Percentiles rank a stretch among this genome's conserved stretches.
These are phyloP conservation scores for Schizosaccharomyces lindneri DNA, from an alignment of 805 yeast species.

Conservation along the genomic window DNA sequence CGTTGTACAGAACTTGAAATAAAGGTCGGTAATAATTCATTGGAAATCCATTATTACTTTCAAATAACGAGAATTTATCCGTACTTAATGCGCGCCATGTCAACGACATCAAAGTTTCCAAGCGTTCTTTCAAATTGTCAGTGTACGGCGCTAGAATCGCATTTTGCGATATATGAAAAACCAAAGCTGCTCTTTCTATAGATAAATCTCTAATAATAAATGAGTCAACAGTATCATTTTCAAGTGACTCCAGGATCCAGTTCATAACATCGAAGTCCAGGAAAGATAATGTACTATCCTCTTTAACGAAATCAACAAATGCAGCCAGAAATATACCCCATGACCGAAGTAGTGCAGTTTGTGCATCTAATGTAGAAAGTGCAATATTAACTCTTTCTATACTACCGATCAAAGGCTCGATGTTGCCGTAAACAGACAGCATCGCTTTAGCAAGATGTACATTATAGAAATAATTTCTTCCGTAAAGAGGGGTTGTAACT, in stretches of 20 bases:
- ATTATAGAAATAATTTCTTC: neutral
- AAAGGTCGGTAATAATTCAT: neutral
- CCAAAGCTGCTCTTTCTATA: constrained; percentile 1
- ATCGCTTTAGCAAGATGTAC: neutral
- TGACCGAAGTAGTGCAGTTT: constrained; percentile 12
- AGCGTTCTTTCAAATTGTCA: neutral
- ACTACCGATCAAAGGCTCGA: constrained; percentile 26
- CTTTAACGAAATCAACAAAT: neutral
- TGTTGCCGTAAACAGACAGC: constrained; percentile 12
- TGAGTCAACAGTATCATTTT: neutral
- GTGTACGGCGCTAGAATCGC: too few relatives aligned
- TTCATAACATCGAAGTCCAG: neutral
- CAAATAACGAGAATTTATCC: neutral
- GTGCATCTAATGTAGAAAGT: constrained; percentile 38
- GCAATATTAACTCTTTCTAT: constrained; percentile 36
- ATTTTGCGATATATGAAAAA: neutral
- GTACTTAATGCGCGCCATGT: neutral
- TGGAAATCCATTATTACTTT: neutral
- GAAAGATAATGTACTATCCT: neutral
- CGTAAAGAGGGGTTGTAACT: neutral
- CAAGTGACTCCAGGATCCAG: neutral
- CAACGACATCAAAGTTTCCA: neutral
- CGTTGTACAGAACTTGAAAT: neutral
- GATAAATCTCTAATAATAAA: neutral
- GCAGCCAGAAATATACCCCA: neutral